Conservation (phyloP, 140 eudicot species). For the Anethum foeniculum region DNA sequence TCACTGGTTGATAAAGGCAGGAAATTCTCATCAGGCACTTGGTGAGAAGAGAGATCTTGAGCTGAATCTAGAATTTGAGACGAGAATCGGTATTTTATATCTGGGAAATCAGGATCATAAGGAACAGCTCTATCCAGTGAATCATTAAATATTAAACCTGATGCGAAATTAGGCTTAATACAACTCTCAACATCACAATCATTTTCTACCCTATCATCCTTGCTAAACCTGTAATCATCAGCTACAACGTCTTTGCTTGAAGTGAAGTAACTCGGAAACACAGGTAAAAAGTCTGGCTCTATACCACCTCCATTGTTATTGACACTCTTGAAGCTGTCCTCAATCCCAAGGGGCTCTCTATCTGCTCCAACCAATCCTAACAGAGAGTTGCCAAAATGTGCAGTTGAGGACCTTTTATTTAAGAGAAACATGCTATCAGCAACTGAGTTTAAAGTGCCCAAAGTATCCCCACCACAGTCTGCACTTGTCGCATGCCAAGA, state of each 20-base stretch:
- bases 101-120: conserved; percentile 29
- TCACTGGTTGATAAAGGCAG: conserved; percentile 4
- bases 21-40: conserved; percentile 15
- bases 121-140: conserved; percentile 23
- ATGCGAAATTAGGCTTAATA: conserved; percentile 9
- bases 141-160: conserved; percentile 18
- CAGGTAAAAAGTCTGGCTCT: conserved; percentile 14
- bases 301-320: conserved; percentile 4
- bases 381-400: conserved; percentile 9
- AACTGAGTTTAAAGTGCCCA: too few species aligned
- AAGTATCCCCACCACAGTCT: conserved; percentile 18
- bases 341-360: conserved; percentile 11
- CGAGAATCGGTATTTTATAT: conserved; percentile 12
- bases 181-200: neutral
- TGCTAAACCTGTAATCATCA: conserved; percentile 15
- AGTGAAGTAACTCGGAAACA: conserved; percentile 11
- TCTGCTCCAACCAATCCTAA: conserved; percentile 7
- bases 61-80: conserved; percentile 17
- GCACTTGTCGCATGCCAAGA: conserved; percentile 2
- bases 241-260: conserved; percentile 2
- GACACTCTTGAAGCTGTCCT: conserved; percentile 16
- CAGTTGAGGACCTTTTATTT: neutral
- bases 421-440: too few species aligned
- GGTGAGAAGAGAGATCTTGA: conserved; percentile 16
- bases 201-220: conserved; percentile 13